Conservation (phyloP, 2,329 filamentous ascomycete genomes). For the Mycocentrospora acerina region DNA sequence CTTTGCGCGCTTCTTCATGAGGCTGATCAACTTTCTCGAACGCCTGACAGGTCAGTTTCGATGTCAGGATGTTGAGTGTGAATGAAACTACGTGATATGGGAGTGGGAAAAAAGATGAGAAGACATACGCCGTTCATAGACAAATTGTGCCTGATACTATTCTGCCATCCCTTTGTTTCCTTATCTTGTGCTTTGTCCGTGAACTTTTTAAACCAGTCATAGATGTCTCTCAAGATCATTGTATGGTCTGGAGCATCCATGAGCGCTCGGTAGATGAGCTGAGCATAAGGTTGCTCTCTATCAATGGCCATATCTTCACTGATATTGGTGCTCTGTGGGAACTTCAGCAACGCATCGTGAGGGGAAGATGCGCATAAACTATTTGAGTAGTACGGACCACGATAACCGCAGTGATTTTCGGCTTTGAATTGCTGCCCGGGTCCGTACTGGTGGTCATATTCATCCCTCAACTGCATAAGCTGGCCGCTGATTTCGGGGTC, state of each 20-base stretch:
- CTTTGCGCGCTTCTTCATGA: constrained; percentile 62
- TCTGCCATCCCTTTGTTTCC: constrained; percentile 74
- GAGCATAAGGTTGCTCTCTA: constrained; percentile 72
- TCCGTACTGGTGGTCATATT: constrained; percentile 24
- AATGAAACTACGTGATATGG: no score
- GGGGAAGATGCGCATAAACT: constrained; percentile 26
- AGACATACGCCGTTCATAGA: constrained; percentile 86
- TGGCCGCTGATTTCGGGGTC: constrained; percentile 20
- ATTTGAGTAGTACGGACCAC: constrained; percentile 25
- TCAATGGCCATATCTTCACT: constrained; percentile 27
- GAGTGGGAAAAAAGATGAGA: not conserved
- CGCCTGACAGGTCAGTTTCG: constrained; percentile 44
- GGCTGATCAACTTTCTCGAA: constrained; percentile 56
- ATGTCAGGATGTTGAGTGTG: no score
- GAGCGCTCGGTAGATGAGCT: constrained; percentile 76
- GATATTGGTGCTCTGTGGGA: constrained; percentile 7
- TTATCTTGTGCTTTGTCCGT: constrained; percentile 71
- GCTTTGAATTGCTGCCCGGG: constrained; percentile 11
- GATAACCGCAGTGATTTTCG: constrained; percentile 19
- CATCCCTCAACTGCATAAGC: constrained; percentile 25
- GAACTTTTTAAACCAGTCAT: constrained; percentile 83
- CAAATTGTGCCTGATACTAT: constrained; percentile 91
- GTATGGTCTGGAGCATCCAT: constrained; percentile 65
- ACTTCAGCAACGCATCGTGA: constrained; percentile 11
- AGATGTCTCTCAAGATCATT: constrained; percentile 83